A percentile compares a stretch with the other conserved stretches of the same genome.
Conservation (phyloP, 228 moss, liverwort and hornwort genomes). For the Sphagnum magellanicum region DNA sequence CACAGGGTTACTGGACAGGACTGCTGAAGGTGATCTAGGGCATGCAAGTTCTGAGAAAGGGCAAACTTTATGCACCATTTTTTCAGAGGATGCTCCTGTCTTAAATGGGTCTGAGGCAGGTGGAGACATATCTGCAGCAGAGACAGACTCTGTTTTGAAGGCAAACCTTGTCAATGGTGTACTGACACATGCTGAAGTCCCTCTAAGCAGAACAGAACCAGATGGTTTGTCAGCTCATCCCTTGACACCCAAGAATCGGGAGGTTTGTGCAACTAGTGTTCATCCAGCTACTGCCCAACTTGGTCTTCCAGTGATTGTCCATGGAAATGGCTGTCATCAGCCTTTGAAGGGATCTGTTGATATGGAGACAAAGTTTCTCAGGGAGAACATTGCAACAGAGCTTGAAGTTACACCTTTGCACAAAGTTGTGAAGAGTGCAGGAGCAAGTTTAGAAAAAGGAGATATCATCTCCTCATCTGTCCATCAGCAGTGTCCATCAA, state of each 20-base stretch:
- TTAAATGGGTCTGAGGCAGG: not conserved
- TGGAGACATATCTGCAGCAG: not conserved
- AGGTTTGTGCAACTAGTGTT: no score
- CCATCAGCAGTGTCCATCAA: slow-evolving; percentile 13
- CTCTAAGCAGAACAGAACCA: not conserved
- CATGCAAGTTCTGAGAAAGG: slow-evolving; percentile 3
- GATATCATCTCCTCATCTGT: slow-evolving; percentile 7
- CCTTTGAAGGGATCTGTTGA: slow-evolving; percentile 9
- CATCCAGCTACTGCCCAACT: slow-evolving; percentile 1
- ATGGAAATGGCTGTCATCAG: slow-evolving; percentile 20
- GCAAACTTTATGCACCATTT: no score
- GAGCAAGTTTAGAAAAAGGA: slow-evolving; percentile 17
- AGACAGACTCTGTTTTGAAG: not conserved
- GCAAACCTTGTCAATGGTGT: not conserved
- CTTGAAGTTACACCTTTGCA: slow-evolving; percentile 17
- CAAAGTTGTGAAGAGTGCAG: slow-evolving; percentile 15
- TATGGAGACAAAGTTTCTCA: slow-evolving; percentile 13
- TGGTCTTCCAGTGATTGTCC: slow-evolving; percentile 10
- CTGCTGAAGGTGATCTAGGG: slow-evolving; percentile 17
- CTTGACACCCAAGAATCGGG: not conserved
- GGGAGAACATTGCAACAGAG: slow-evolving; percentile 8
- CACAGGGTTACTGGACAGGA: slow-evolving; percentile 9
- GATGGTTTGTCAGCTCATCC: not conserved
- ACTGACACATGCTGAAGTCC: not conserved
- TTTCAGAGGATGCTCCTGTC: not conserved